Conservation (phyloP, 805 yeast genomes). For the Myxozyma monticola region DNA sequence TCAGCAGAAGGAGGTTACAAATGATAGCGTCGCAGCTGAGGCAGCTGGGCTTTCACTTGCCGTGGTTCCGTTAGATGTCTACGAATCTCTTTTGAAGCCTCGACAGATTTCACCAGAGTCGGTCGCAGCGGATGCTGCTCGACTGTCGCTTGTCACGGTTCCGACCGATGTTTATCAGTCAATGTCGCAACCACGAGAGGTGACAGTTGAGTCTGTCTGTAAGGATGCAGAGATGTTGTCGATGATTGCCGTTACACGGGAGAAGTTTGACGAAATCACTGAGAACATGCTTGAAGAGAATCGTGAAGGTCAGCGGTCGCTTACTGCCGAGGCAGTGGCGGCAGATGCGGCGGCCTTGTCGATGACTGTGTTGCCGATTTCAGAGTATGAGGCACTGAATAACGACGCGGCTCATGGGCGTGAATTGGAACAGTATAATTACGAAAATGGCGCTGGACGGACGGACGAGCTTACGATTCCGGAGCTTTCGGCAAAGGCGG, state of each 20-base stretch:
- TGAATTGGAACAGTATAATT: too few relatives aligned
- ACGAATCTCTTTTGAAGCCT: constrained; percentile 1
- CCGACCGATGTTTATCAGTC: too few relatives aligned
- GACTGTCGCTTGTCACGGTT: not conserved
- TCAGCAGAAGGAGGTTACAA: not conserved
- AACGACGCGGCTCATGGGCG: too few relatives aligned
- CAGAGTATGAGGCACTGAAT: not conserved
- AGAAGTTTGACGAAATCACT: constrained; percentile 29
- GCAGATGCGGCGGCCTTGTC: constrained; percentile 7
- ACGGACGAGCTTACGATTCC: not conserved
- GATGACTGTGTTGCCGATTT: not conserved
- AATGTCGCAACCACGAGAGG: not conserved
- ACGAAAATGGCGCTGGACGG: not conserved
- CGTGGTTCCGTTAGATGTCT: constrained; percentile 7
- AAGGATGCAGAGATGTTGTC: constrained; percentile 25
- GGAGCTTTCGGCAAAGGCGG: constrained; percentile 1
- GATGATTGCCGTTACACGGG: constrained; percentile 32
- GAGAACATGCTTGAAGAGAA: not conserved
- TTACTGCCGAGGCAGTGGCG: constrained; percentile 4
- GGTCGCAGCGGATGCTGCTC: constrained; percentile 10
- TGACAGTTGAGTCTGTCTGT: constrained; percentile 10
- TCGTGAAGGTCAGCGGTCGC: too few relatives aligned
- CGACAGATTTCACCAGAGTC: not conserved
- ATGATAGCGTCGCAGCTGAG: constrained; percentile 8
- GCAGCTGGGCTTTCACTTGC: constrained; percentile 11